Evolutionary conservation across 192 early-diverging fungal genomes (phyloP).

Genomic region (Phycomyces nitens): DNA sequence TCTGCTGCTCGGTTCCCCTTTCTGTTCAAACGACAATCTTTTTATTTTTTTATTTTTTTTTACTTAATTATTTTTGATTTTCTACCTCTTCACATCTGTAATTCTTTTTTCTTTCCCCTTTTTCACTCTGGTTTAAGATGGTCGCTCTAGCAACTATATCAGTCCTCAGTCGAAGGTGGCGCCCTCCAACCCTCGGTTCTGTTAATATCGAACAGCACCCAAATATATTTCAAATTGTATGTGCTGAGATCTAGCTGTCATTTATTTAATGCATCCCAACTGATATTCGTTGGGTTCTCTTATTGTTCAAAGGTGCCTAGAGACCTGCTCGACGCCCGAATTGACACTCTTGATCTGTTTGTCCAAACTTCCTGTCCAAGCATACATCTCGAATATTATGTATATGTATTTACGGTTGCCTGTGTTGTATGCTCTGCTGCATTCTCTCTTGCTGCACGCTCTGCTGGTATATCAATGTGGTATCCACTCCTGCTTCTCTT

Average conservation of each 20-base stretch:
- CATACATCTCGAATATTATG: conserved; percentile 7
- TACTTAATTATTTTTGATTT: neutral
- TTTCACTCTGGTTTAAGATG: neutral
- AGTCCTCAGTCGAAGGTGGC: neutral
- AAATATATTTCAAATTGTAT: neutral
- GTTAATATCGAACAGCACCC: neutral
- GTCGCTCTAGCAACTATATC: neutral
- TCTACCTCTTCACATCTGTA: too few relatives aligned
- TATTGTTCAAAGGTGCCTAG: conserved; percentile 4
- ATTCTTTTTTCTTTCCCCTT: neutral
- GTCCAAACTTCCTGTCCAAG: conserved; percentile 12
- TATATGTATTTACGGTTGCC: conserved; percentile 9
- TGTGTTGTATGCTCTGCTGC: conserved; percentile 20
- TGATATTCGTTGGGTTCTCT: neutral
- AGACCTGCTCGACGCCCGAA: conserved; percentile 12
- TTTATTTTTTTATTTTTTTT: neutral
- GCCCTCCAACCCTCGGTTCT: neutral
- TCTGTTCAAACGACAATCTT: neutral
- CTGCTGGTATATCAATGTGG: conserved; percentile 24
- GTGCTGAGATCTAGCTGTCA: neutral
- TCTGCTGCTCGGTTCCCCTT: neutral
- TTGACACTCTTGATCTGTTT: neutral
- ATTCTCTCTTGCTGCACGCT: conserved; percentile 20
- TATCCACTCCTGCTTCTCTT: conserved; percentile 21
- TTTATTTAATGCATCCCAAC: neutral